These are phyloP conservation scores for Sporothrix pseudoabietina DNA, from an alignment of 2,329 filamentous ascomycete species.

Conservation along the genomic window DNA sequence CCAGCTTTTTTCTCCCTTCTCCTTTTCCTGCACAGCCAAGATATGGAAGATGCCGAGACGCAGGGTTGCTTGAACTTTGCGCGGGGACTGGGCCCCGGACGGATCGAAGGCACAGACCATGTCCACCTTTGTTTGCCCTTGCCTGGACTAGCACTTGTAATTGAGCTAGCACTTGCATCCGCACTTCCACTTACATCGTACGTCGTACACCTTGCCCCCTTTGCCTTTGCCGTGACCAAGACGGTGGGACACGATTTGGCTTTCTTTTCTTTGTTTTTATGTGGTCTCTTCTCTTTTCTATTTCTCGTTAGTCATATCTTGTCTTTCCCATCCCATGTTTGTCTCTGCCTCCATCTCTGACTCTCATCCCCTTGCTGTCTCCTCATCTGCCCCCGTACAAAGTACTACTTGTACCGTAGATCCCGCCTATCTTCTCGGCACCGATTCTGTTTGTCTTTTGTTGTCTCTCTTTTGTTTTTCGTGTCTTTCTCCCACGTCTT, in stretches of 20 bases:
- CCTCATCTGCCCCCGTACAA: not conserved
- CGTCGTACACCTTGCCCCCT: not conserved
- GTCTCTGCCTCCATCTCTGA: not conserved
- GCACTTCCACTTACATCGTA: not conserved
- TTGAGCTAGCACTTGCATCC: not conserved
- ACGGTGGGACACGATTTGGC: not conserved
- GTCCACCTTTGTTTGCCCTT: not conserved
- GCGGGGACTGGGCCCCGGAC: not conserved
- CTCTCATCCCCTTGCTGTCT: not conserved
- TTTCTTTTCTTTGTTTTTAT: not conserved
- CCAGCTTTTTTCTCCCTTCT: not conserved
- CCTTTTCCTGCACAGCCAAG: not conserved
- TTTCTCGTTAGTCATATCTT: not conserved
- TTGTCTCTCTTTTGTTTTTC: slow-evolving; percentile 1
- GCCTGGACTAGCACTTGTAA: not conserved
- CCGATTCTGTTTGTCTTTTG: not conserved
- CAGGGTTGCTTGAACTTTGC: not conserved
- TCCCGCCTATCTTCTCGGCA: slow-evolving; percentile 6
- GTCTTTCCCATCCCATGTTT: not conserved
- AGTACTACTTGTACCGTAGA: slow-evolving; percentile 14
- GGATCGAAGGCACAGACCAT: not conserved
- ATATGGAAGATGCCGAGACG: slow-evolving; percentile 11
- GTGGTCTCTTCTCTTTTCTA: not conserved
- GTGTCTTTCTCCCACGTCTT: not conserved
- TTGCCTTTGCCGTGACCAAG: not conserved